phyloP scores from a whole-genome alignment of 2,329 filamentous ascomycete genomes.

The Aspergillus calidoustus region DNA sequence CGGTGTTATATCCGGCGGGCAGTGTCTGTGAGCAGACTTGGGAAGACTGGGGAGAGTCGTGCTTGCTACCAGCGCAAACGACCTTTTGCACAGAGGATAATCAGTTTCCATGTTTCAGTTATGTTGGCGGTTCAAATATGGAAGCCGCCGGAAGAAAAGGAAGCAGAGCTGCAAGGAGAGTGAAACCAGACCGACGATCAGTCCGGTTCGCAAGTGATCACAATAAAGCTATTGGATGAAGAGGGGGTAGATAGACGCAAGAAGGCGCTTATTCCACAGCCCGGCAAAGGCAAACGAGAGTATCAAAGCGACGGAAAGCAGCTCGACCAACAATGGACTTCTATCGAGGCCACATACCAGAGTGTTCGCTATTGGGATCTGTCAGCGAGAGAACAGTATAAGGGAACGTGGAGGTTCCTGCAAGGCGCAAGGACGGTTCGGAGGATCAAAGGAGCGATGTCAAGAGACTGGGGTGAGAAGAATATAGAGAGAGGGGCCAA shows the following conservation, averaged over 20 bases:
- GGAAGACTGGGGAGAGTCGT: slow-evolving; percentile 32
- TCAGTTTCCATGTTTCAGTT: slow-evolving; percentile 35
- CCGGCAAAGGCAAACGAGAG: slow-evolving; percentile 13
- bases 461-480: slow-evolving; percentile 9
- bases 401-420: slow-evolving; percentile 24
- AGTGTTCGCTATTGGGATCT: slow-evolving; percentile 23
- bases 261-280: slow-evolving; percentile 8
- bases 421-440: slow-evolving; percentile 14
- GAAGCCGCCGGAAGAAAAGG: slow-evolving; percentile 25
- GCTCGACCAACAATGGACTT: slow-evolving; percentile 16
- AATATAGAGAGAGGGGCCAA: slow-evolving; percentile 10
- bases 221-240: slow-evolving; percentile 23
- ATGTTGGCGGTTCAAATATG: slow-evolving; percentile 15
- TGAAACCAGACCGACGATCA: slow-evolving; percentile 33
- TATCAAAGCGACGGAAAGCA: slow-evolving; percentile 18
- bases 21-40: slow-evolving; percentile 34
- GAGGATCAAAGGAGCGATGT: slow-evolving; percentile 16
- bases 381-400: slow-evolving; percentile 25
- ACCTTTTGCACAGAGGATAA: slow-evolving; percentile 37
- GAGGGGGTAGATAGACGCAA: slow-evolving; percentile 6
- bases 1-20: slow-evolving; percentile 19
- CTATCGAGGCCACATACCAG: slow-evolving; percentile 30
- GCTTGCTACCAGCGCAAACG: slow-evolving; percentile 50
- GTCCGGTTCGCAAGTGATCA: slow-evolving; percentile 24
- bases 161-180: slow-evolving; percentile 35